Evolutionary conservation across 1,284 basidiomycete genomes (phyloP).

Genomic region (Pyrrhoderma lamaoense): DNA sequence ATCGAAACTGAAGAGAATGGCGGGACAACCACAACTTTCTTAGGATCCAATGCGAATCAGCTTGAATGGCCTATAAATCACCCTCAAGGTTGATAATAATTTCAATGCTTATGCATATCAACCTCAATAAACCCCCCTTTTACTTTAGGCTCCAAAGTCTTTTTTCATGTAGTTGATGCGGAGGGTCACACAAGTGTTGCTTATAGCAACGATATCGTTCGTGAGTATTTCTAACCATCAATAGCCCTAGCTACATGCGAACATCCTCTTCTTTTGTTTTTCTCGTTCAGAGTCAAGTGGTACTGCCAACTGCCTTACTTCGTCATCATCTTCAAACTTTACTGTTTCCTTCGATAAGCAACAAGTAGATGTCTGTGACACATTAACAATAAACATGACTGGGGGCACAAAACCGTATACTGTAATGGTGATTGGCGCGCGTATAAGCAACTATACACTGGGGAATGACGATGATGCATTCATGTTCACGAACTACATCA

Average conservation of each 20-base stretch:
- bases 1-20: slow-evolving; percentile 13
- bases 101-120: too few relatives aligned
- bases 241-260: too few relatives aligned
- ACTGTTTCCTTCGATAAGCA: slow-evolving; percentile 2
- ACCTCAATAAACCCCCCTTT: too few relatives aligned
- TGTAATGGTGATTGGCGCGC: neutral
- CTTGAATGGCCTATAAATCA: slow-evolving; percentile 11
- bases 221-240: too few relatives aligned
- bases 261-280: too few relatives aligned
- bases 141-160: too few relatives aligned
- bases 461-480: slow-evolving; percentile 12
- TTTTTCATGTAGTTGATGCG: too few relatives aligned
- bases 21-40: slow-evolving; percentile 2
- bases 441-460: slow-evolving; percentile 9
- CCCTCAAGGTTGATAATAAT: slow-evolving; percentile 4
- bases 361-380: slow-evolving; percentile 10
- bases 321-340: slow-evolving; percentile 2
- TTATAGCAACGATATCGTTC: too few relatives aligned
- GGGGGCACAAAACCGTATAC: slow-evolving; percentile 12
- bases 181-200: too few relatives aligned
- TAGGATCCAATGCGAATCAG: slow-evolving; percentile 10
- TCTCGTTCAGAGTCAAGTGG: too few relatives aligned
- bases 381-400: slow-evolving; percentile 3
- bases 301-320: slow-evolving; percentile 9
- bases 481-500: slow-evolving; percentile 7